Percentiles rank a stretch among this genome's conserved stretches.
Conservation (phyloP, 108 stramenopile genomes). For the Skeletonema potamos region DNA sequence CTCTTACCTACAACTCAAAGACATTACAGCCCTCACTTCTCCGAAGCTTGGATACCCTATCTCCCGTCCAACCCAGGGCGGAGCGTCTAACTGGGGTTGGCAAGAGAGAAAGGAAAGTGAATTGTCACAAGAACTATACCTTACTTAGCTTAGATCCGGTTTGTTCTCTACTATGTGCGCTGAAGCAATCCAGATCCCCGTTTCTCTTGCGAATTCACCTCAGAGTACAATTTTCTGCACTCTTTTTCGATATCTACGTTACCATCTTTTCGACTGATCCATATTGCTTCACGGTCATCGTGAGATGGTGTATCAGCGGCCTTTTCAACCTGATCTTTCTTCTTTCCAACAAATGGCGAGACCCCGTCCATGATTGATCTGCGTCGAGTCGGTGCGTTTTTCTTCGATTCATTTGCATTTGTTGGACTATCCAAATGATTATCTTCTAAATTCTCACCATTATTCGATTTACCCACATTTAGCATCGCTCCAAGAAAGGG, state of each 20-base stretch:
- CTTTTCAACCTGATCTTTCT: background rate
- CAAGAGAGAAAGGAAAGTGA: too few species aligned
- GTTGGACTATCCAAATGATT: background rate
- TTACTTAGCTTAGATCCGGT: too few species aligned
- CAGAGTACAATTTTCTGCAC: conserved; percentile 11
- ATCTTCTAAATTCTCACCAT: background rate
- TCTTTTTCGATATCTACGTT: conserved; percentile 11
- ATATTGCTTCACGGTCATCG: conserved; percentile 10
- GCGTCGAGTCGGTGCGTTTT: background rate
- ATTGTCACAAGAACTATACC: too few species aligned
- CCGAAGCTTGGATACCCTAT: too few species aligned
- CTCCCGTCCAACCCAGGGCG: too few species aligned
- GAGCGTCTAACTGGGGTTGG: too few species aligned
- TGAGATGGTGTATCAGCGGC: background rate
- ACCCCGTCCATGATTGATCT: background rate
- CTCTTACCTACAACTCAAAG: too few species aligned
- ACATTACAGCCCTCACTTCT: too few species aligned
- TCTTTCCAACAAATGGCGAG: background rate
- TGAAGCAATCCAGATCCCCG: background rate
- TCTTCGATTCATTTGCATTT: background rate
- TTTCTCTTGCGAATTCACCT: too few species aligned
- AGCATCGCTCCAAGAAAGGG: background rate
- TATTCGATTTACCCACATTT: background rate
- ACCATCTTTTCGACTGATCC: conserved; percentile 13
- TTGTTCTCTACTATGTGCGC: too few species aligned